These are phyloP conservation scores for Zizania latifolia DNA, from an alignment of 176 grass and related monocot species.

Conservation along the genomic window DNA sequence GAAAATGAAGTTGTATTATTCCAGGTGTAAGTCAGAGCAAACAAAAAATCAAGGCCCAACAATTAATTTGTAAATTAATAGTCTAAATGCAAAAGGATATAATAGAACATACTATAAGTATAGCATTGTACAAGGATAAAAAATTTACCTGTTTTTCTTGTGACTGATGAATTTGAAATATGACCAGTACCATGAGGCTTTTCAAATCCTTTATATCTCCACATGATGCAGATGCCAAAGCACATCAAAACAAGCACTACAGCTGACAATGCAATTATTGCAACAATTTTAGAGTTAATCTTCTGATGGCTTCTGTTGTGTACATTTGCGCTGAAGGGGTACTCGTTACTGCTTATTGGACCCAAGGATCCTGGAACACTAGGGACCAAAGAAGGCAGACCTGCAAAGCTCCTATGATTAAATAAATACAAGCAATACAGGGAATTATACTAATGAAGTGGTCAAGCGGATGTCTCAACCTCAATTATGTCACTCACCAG, in stretches of 20 bases:
- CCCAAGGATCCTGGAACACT: conserved; percentile 35
- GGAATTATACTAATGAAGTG: background rate
- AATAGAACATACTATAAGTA: background rate
- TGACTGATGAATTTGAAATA: conserved; percentile 32
- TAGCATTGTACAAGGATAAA: background rate
- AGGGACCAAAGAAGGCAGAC: conserved; percentile 54
- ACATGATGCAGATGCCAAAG: conserved; percentile 48
- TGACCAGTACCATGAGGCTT: conserved; percentile 26
- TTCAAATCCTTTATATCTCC: conserved; percentile 49
- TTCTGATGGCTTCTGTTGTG: conserved; percentile 36
- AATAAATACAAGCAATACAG: background rate
- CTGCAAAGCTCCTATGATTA: conserved; percentile 41
- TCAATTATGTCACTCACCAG: conserved; percentile 40
- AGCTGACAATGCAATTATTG: conserved; percentile 59
- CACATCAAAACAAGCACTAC: conserved; percentile 50
- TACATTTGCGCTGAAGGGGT: conserved; percentile 60
- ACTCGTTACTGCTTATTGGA: conserved; percentile 39
- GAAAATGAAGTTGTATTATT: background rate
- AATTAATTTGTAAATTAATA: background rate
- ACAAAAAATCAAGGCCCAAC: background rate
- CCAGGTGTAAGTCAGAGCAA: background rate
- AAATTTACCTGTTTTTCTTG: conserved; percentile 63
- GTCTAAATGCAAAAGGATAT: conserved; percentile 9
- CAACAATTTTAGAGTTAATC: conserved; percentile 52
- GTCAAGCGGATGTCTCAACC: background rate